Conservation (phyloP, 805 yeast genomes). For the Metschnikowia rubicola region DNA sequence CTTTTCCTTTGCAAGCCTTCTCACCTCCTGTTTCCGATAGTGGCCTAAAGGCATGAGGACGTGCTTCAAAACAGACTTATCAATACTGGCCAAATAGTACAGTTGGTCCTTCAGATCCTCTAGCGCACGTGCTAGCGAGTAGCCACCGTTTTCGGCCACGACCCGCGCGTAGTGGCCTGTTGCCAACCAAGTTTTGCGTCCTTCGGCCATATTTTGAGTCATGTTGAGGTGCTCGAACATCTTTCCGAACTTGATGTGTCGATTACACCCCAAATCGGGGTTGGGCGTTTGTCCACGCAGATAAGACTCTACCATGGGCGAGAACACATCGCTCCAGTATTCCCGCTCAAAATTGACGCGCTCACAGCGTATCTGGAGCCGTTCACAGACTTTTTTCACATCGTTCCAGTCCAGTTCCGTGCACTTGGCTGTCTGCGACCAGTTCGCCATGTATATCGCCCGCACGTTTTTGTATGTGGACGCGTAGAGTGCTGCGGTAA, state of each 20-base stretch:
- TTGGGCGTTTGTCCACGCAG: slow-evolving; percentile 81
- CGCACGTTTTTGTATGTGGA: slow-evolving; percentile 54
- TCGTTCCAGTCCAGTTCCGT: slow-evolving; percentile 88
- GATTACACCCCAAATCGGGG: slow-evolving; percentile 89
- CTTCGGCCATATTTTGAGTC: neutral
- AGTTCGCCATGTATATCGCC: slow-evolving; percentile 93
- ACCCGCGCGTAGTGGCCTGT: slow-evolving; percentile 81
- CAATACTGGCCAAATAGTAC: slow-evolving; percentile 76
- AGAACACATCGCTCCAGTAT: slow-evolving; percentile 89
- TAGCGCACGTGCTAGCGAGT: slow-evolving; percentile 54
- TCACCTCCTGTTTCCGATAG: slow-evolving; percentile 66
- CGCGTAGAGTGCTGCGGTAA: slow-evolving; percentile 69
- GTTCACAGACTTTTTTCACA: slow-evolving; percentile 61
- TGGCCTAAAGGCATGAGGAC: slow-evolving; percentile 81
- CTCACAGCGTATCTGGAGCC: slow-evolving; percentile 64
- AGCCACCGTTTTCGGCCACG: slow-evolving; percentile 27
- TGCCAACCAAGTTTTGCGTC: slow-evolving; percentile 59
- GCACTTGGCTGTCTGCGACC: slow-evolving; percentile 69
- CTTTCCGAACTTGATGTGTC: slow-evolving; percentile 81
- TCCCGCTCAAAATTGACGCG: slow-evolving; percentile 84
- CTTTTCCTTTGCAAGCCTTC: slow-evolving; percentile 59
- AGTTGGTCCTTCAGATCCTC: slow-evolving; percentile 80
- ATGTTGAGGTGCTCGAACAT: slow-evolving; percentile 53
- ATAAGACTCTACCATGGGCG: slow-evolving; percentile 82
- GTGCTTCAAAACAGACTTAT: slow-evolving; percentile 39